Percentiles rank a stretch among this genome's conserved stretches.
phyloP scores from a whole-genome alignment of 176 grass and related monocot species.

The Zea mays region Zm-B73-REFERENCE-NAM-5.0 NC_050103.1:140330501-140331000 shows the following conservation, averaged over 20 bases:
- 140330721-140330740: neutral
- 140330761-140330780: neutral
- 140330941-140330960: neutral
- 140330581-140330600: neutral
- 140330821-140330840: neutral
- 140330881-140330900: neutral
- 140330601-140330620: neutral
- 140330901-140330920: neutral
- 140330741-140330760: neutral
- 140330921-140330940: neutral
- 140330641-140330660: neutral
- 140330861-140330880: neutral
- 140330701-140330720: neutral
- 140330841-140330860: neutral
- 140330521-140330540: neutral
- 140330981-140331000: neutral
- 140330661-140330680: neutral
- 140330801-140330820: neutral
- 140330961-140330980: neutral
- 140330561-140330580: neutral
- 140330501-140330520: neutral
- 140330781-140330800: neutral
- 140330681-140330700: neutral
- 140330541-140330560: neutral
- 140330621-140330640: neutral